Evolutionary conservation across 768 basidiomycete species (phyloP).

Genomic region (Lentinula sp.): DNA sequence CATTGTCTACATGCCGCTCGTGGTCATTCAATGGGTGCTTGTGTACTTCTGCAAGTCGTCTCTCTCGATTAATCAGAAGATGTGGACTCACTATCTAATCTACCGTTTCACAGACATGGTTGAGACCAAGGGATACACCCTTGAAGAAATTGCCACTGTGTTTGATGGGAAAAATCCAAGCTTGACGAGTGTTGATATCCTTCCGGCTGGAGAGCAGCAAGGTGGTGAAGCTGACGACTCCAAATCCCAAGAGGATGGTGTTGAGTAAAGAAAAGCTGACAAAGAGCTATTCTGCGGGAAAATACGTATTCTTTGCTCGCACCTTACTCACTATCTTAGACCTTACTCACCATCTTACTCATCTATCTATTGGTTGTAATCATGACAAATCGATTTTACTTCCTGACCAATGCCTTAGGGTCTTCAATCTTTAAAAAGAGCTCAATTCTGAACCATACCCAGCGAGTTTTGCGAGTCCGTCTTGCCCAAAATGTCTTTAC

Average conservation of each 20-base stretch:
- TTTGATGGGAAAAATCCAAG: conserved; percentile 46
- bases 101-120: conserved; percentile 10
- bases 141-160: conserved; percentile 51
- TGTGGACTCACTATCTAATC: no score
- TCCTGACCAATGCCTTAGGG: no score
- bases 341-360: no score
- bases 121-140: conserved; percentile 42
- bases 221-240: background rate
- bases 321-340: no score
- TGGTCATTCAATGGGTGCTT: background rate
- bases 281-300: no score
- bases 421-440: no score
- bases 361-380: no score
- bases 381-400: no score
- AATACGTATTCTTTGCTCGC: no score
- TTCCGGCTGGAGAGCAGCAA: background rate
- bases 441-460: no score
- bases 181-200: conserved; percentile 3
- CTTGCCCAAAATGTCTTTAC: conserved; percentile 6
- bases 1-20: background rate
- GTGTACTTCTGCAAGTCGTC: background rate
- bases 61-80: background rate
- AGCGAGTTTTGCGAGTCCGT: no score
- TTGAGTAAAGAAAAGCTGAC: no score
- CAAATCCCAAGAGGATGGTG: background rate